Base-by-base conservation (phyloP, 805 yeast genomes). In the Hanseniaspora vineae region DNA sequence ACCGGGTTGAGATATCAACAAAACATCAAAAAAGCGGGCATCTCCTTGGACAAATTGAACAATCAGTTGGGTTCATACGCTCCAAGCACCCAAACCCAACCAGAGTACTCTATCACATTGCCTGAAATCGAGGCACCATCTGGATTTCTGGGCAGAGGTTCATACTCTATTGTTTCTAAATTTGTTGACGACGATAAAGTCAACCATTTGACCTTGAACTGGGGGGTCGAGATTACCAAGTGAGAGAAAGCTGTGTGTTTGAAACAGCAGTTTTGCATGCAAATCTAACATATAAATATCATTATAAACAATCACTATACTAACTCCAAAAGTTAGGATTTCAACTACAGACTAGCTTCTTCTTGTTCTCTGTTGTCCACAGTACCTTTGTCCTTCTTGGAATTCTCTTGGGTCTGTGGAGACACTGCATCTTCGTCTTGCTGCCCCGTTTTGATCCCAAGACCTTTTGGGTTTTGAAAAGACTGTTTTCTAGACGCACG, bases 1-100 rank as follows among this genome's bases (percentile, higher is more conserved):
- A 88, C 96, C 1, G 97, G 97, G 1, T 75, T 89, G 60, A 80
- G 82, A 61, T 89, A 88, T 63, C 73, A 85, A 54, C 96, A 86
- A 64, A 78, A 77, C 17, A 82, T 87, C 53, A 87, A 86, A 65
- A 84, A 88, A 61, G 79, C 89, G 1, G 96, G 95, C 33, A 84
- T 89, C 52, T 76, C 89, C 23, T 86, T 89, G 39, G 95, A 86
- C 61, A 85, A 82, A 60, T 67, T 80, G 42, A 94, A 85, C 54
- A 95, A 87, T 63, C 92, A 89, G 42, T 73, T 87, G 61, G 97
- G 97, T 3, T 81, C 92, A 3, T 89, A 81, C 63, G 89, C 95
- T 10, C 97, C 97, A 55, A 84, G 78, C 62, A 87, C 96, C 3
- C 71, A 68, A 49, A 85, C 77, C 42, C 84, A 81, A 59, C 95